phyloP scores from a whole-genome alignment of 371 early-diverging fungal species.

The Nematocida sp. region DNA sequence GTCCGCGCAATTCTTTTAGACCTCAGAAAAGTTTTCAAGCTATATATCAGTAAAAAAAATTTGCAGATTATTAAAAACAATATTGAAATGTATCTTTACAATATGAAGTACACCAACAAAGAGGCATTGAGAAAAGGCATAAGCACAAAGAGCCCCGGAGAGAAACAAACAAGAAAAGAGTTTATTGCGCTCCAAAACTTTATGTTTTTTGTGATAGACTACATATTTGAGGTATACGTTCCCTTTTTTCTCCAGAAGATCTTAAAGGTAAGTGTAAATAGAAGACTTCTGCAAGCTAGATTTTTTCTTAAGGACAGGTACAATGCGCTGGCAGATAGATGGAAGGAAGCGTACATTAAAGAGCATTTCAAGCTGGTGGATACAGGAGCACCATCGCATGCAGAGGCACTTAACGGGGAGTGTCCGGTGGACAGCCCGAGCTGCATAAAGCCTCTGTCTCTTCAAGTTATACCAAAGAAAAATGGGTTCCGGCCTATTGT shows the following conservation, averaged over 20 bases:
- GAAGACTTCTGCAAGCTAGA: too few species aligned
- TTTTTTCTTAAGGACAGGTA: neutral
- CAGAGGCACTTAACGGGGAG: neutral
- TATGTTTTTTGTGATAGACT: too few species aligned
- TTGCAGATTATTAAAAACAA: neutral
- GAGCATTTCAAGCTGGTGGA: neutral
- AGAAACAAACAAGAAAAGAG: too few species aligned
- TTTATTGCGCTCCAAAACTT: too few species aligned
- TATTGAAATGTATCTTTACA: neutral
- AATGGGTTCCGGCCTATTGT: constrained; percentile 3
- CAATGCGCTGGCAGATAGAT: neutral
- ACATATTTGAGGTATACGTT: too few species aligned
- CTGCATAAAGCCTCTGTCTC: too few species aligned
- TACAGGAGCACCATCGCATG: neutral
- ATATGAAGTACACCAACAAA: neutral
- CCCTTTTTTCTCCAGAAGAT: too few species aligned
- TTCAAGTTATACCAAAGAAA: neutral
- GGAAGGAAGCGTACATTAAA: constrained; percentile 1
- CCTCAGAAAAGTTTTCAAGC: neutral
- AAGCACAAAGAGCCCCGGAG: neutral
- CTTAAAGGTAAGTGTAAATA: too few species aligned
- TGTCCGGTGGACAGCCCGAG: neutral
- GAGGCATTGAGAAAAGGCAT: neutral
- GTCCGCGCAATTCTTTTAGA: neutral
- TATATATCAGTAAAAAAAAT: neutral